Evolutionary conservation across 2,329 filamentous ascomycete genomes (phyloP), one percentile per base, ranked within the genome.

Genomic region (Talaromyces albobiverticillius): DNA sequence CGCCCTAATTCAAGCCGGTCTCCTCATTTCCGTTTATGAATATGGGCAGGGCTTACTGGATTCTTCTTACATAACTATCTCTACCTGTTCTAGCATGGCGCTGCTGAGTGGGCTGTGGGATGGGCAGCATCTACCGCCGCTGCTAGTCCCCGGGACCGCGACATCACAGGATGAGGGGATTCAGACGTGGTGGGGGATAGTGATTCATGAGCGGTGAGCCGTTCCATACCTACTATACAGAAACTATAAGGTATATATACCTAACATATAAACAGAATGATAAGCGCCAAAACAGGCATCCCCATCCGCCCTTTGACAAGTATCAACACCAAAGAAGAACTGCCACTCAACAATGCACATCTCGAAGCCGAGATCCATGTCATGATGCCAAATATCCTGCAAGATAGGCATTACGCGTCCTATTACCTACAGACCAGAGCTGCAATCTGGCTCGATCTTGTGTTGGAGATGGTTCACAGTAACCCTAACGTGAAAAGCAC

Each of bases 121-220:
- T 29, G 25, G n/a, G n/a, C n/a, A n/a, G n/a, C n/a, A n/a, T n/a
- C 42, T 13, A 9, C 23, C 23, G 29, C 31, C 29, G 31, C 26
- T 36, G 20, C 31, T 16, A 9, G 18, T 29, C n/a, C 7, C 22
- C 1, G 16, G 31, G 10, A 29, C 26, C 26, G 10, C 10, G 26
- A 10, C 26, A 29, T 5, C 26, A 10, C 26, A 36, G 31, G 18
- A 47, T 36, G 45, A 47, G 7, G 3, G 4, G 18, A 5, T 23
- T 10, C 45, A 47, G 18, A 47, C 45, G 3, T 47, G 45, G 45
- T 47, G 45, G 45, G 45, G 45, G 4, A 36, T 47, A 9, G 34
- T 23, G 16, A 47, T 36, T 16, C 45, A 47, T 47, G 45, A 47
- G n/a, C 13, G 45, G 45, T 47, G 5, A 3, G 43, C 20, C 4